Percentiles rank a stretch among this genome's conserved stretches.
These are phyloP conservation scores for Tulasnella sp. DNA, from an alignment of 768 basidiomycete genomes.

Conservation along the genomic window DNA sequence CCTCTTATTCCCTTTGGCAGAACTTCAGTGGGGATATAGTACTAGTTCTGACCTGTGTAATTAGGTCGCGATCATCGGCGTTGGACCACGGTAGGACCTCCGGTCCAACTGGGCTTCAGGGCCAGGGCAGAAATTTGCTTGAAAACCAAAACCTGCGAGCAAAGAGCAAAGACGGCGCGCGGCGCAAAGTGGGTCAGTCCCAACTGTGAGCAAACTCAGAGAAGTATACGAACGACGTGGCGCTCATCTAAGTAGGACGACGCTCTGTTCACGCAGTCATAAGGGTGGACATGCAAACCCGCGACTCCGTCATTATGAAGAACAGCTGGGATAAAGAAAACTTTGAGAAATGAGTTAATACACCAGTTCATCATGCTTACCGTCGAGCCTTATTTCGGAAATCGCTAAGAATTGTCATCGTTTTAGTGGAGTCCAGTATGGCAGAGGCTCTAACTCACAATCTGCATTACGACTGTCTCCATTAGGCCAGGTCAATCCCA, in stretches of 20 bases:
- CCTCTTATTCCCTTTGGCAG: no score
- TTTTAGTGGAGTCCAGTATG: not conserved
- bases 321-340: not conserved
- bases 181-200: not conserved
- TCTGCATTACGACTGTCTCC: not conserved
- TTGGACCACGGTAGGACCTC: not conserved
- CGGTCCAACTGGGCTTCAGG: not conserved
- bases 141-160: conserved; percentile 5
- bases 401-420: not conserved
- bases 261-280: not conserved
- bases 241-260: not conserved
- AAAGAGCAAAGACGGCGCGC: not conserved
- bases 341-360: not conserved
- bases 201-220: not conserved
- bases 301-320: not conserved
- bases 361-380: not conserved
- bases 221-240: not conserved
- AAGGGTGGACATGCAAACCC: not conserved
- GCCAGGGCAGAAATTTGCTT: not conserved
- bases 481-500: not conserved
- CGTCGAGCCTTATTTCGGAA: not conserved
- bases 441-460: not conserved
- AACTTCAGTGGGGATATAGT: no score
- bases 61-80: not conserved
- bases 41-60: no score